Evolutionary conservation across 495 filamentous ascomycete genomes (phyloP).

Genomic region (Podospora bellae-mahoneyi): DNA sequence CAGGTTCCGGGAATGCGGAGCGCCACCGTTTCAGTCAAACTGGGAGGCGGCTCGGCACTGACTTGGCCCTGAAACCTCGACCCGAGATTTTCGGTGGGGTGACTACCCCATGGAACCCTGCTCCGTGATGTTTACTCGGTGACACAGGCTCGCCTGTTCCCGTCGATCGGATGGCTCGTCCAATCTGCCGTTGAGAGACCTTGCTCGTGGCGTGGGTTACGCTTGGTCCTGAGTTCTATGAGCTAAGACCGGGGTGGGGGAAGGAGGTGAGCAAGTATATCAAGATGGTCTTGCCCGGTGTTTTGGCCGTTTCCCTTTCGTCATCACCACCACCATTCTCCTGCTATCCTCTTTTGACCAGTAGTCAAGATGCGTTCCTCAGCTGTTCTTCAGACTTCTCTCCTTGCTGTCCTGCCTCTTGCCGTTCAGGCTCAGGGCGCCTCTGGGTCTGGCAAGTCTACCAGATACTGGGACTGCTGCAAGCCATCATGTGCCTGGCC

Average conservation of each 20-base stretch:
- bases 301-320: not conserved
- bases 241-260: not conserved
- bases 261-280: not conserved
- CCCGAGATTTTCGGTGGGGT: constrained; percentile 9
- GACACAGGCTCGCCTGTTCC: constrained; percentile 4
- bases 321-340: not conserved
- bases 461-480: constrained; percentile 59
- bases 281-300: not conserved
- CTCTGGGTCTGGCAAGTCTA: constrained; percentile 19
- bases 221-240: not conserved
- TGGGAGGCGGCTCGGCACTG: not conserved
- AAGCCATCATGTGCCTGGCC: constrained; percentile 57
- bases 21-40: constrained; percentile 15
- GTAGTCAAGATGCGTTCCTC: constrained; percentile 26
- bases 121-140: constrained; percentile 17
- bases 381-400: constrained; percentile 19
- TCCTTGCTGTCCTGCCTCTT: constrained; percentile 27
- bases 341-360: not conserved
- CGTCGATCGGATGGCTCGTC: not conserved
- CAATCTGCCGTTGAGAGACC: not conserved
- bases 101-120: constrained; percentile 3
- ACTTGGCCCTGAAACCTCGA: not conserved
- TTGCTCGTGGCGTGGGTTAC: not conserved
- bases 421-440: constrained; percentile 22
- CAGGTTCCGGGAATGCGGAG: constrained; percentile 22